Evolutionary conservation across 78 protist genomes (phyloP), one percentile per base, ranked within the genome.

Genomic region (slime mould (Dictyostelium discoideum)): DNA sequence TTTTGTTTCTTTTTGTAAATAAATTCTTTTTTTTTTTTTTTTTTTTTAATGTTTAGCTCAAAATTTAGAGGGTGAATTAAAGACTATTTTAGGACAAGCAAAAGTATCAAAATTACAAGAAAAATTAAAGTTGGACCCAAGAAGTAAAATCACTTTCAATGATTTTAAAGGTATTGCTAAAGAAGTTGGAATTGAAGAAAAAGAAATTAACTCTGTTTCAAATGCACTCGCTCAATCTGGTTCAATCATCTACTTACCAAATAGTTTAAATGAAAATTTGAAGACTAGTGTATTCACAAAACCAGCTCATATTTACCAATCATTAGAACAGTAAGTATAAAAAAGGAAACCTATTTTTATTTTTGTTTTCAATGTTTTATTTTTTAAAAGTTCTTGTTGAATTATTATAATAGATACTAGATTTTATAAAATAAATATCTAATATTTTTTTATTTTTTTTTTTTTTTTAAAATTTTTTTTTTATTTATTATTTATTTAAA

Each of bases 281-380:
- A 57, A 44, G 37, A 5, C 57, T 5, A 60, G 89, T 20, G 84
- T 92, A 32, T 92, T 85, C 57, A 78, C 84, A 22, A 86, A 92
- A 54, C 92, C 93, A 85, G 24, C 26, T n/a, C 80, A 73, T 37
- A 74, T 86, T 32, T 92, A 85, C 39, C 92, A 92, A 92, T 85
- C 92, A 83, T 92, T 85, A 40, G 81, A 92, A n/a, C 32, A 92
- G 96, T 92, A 92, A 26, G 93, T 85, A n/a, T 74, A 10, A n/a
- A 26, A 32, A 32, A 32, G 37, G 37, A 32, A 44, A 44, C 57
- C 57, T 44, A 44, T 44, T 44, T 7, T 32, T 32, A 32, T 32
- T 44, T 44, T 44, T 44, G 13, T 72, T 29, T 29, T 10, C 7
- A 22, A 69, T 69, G 6, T 54, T 54, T 32, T 32, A 32, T 32